Percentiles rank a stretch among this genome's conserved stretches.
These are phyloP conservation scores for Ophiobolus disseminans DNA, from an alignment of 2,329 filamentous ascomycete species.

Conservation along the genomic window DNA sequence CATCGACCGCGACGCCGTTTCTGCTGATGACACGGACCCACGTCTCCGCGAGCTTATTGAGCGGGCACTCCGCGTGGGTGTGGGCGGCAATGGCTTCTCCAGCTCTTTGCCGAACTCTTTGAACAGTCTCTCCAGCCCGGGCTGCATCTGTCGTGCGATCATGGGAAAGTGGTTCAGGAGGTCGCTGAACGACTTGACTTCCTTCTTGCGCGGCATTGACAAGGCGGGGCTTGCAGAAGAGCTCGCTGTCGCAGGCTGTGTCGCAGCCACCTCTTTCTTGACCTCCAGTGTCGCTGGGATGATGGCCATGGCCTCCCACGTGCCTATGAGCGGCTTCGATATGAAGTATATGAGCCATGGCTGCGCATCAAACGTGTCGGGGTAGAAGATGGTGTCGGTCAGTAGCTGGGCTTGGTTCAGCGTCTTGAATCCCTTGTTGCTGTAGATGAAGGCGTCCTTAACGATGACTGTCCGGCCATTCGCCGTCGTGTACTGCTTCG, in stretches of 20 bases:
- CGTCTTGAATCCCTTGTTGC: constrained; percentile 95
- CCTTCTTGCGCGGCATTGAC: constrained; percentile 76
- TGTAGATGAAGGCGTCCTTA: constrained; percentile 91
- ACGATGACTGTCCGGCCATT: constrained; percentile 94
- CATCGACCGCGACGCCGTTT: constrained; percentile 45
- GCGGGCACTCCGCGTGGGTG: constrained; percentile 58
- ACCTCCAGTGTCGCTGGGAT: constrained; percentile 61
- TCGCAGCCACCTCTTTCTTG: constrained; percentile 24
- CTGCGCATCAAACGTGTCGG: constrained; percentile 84
- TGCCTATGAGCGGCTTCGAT: constrained; percentile 83
- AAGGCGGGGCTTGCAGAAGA: constrained; percentile 36
- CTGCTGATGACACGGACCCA: constrained; percentile 45
- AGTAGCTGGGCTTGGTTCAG: constrained; percentile 88
- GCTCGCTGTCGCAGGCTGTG: constrained; percentile 13
- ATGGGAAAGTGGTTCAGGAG: constrained; percentile 90
- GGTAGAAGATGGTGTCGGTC: constrained; percentile 84
- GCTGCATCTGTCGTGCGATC: constrained; percentile 95
- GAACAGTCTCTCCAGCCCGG: constrained; percentile 86
- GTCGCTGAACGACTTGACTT: constrained; percentile 89
- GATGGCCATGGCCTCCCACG: constrained; percentile 78
- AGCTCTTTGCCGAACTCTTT: constrained; percentile 86
- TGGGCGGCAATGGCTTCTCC: constrained; percentile 81
- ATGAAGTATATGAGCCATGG: constrained; percentile 99
- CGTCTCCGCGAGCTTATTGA: constrained; percentile 27
- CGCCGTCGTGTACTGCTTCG: constrained; percentile 89